phyloP scores from a whole-genome alignment of 2,329 filamentous ascomycete species.

The Tolypocladium paradoxum region DNA sequence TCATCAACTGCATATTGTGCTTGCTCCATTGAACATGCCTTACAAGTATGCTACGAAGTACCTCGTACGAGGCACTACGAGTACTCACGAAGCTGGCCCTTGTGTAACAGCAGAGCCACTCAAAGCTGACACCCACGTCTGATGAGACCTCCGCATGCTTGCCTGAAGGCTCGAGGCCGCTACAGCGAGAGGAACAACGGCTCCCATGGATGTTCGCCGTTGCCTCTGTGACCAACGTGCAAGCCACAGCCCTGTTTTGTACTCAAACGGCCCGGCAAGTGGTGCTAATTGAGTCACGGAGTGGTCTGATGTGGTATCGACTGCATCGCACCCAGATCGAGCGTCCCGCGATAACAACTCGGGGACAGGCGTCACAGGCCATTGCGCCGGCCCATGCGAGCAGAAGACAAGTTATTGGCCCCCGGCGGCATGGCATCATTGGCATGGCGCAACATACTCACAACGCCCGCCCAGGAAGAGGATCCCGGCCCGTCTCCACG shows the following conservation, averaged over 20 bases:
- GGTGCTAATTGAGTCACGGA: background rate
- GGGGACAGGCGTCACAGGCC: background rate
- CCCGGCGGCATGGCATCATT: background rate
- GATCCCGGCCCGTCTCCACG: background rate
- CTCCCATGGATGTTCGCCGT: background rate
- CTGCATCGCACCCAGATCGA: background rate
- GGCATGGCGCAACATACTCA: background rate
- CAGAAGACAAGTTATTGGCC: background rate
- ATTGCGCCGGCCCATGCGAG: background rate
- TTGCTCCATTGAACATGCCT: too few species aligned
- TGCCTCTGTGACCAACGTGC: background rate
- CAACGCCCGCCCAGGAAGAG: background rate
- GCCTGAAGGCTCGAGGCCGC: background rate
- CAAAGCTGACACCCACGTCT: too few species aligned
- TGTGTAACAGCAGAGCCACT: too few species aligned
- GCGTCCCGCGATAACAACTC: background rate
- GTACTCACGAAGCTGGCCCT: background rate
- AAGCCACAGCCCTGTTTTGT: background rate
- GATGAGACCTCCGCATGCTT: too few species aligned
- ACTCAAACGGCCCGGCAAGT: background rate
- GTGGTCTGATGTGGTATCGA: background rate
- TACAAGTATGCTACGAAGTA: too few species aligned
- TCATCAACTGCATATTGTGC: background rate
- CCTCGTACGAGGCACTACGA: background rate
- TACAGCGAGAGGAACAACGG: background rate